Evolutionary conservation across 106 monocot genomes (phyloP), one percentile per base, ranked within the genome.

Genomic region (Apostasia shenzhenica): DNA sequence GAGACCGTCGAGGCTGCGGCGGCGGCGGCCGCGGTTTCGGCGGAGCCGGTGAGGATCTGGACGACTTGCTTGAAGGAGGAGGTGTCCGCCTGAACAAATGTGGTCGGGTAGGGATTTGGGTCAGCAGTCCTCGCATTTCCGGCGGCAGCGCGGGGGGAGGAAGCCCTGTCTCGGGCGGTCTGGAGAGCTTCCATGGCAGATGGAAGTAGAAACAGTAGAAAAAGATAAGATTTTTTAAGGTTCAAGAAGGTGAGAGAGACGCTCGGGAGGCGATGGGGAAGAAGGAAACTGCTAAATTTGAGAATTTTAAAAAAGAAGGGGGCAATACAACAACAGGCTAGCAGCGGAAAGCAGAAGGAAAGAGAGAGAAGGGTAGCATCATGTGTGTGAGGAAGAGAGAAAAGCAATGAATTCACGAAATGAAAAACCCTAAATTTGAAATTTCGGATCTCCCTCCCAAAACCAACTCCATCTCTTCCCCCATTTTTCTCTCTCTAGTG

Each of bases 31-130:
- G 89, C 55, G 43, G 87, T 82, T 52, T 84, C 81, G 8, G 79
- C 59, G 46, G 95, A 88, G 49, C 95, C 95, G 51, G 95, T 95
- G 69, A 95, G 89, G 92, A 92, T 84, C 82, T 95, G 95, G 14
- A 95, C 95, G 41, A 95, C 86, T 57, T 95, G 89, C 71, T 92
- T 92, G 91, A 95, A 95, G 67, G 88, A 86, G 12, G 88, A 60
- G 66, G 89, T 70, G 80, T 95, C 95, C 12, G 91, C 95, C 47
- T 95, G 95, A 61, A 95, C 67, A 78, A 95, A 95, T 74, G 95
- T 95, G 39, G 95, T 89, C 4, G 95, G 92, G 72, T 82, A 82
- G 1, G 88, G 83, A 41, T 70, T 84, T 37, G 82, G 47, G 5
- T 87, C 49, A 38, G 46, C 2, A n/a, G 57, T 7, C 56, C 55